Base-by-base conservation (phyloP, 371 early-diverging fungal genomes). In the Mucor mucedo region DNA sequence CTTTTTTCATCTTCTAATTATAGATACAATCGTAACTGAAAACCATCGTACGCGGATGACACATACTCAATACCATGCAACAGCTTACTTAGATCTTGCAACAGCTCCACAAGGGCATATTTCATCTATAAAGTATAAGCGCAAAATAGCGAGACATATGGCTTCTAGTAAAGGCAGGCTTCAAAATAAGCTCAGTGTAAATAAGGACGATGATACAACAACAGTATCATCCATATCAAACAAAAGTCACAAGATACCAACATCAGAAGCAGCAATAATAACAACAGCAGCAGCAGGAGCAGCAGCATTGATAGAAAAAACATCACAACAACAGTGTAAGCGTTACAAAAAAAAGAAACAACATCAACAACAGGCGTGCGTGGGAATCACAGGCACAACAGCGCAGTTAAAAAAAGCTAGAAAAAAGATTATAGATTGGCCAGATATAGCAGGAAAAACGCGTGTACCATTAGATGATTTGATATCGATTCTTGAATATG, bases 381-480 rank as follows among this genome's bases (percentile, higher is more conserved):
- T 50, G 50, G 60, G 60, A 8, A 60, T 60, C n/a, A 60, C 60
- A 50, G 73, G 61, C 41, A 76, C 65, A 64, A 61, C 67, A 58
- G 76, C 55, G 38, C 58, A 58, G 2, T 27, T 39, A 9, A 60
- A 60, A 38, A 60, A 40, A 14, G 32, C 3, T 8, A 50, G 39
- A 35, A 33, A 78, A 44, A 66, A 76, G 45, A 59, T 65, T 42
- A 45, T 75, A 38, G 73, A 73, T 58, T 78, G 79, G 60, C 60
- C 60, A 48, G 60, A 60, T 29, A 71, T 78, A 41, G 68, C 81
- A 0, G 77, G 80, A 58, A 72, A 80, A 60, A 67, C 70, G 13
- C 72, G 75, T 33, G 74, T 85, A 4, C 75, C 85, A 0, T 59
- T 91, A 58, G 88, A 91, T 62, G 77, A 76, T 28, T 73, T 92